A percentile compares a stretch with the other conserved stretches of the same genome.
Evolutionary conservation across 1,284 basidiomycete genomes (phyloP).

Genomic region (Puccinia hordei): DNA sequence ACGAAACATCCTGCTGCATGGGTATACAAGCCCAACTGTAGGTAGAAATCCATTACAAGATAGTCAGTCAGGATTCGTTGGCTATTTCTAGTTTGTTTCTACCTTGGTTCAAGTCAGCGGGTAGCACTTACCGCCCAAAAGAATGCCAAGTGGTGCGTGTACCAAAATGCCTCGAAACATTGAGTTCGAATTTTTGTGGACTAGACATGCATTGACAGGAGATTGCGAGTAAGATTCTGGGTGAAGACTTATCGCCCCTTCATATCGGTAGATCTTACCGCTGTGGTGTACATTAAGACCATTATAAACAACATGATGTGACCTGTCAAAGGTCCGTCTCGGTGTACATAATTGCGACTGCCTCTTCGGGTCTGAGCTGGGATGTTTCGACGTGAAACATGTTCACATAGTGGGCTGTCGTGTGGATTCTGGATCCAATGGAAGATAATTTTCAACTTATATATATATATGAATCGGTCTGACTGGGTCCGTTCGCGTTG

Average conservation of each 20-base stretch:
- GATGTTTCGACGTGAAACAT: constrained; percentile 37
- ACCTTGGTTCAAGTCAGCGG: constrained; percentile 4
- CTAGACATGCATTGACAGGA: constrained; percentile 59
- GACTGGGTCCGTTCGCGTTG: neutral
- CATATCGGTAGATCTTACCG: constrained; percentile 9
- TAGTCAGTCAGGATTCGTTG: neutral
- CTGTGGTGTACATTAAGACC: constrained; percentile 67
- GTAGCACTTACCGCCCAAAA: constrained; percentile 73
- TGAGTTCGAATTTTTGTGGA: constrained; percentile 78
- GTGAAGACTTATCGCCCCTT: neutral
- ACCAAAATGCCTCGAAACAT: constrained; percentile 90
- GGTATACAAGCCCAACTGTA: constrained; percentile 68
- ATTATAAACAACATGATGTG: constrained; percentile 71
- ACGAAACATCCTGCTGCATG: constrained; percentile 92
- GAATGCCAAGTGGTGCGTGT: constrained; percentile 85
- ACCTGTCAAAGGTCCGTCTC: constrained; percentile 74
- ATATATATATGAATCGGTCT: neutral
- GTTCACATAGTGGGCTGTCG: constrained; percentile 49
- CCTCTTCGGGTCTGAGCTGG: constrained; percentile 29
- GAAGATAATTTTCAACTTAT: neutral
- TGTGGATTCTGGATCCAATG: constrained; percentile 21
- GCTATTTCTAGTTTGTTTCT: constrained; percentile 11
- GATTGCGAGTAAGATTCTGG: neutral
- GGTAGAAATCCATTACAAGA: neutral
- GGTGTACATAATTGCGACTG: constrained; percentile 40